phyloP scores from a whole-genome alignment of 148 eudicot species.

The Fagopyrum homotropicum region DNA sequence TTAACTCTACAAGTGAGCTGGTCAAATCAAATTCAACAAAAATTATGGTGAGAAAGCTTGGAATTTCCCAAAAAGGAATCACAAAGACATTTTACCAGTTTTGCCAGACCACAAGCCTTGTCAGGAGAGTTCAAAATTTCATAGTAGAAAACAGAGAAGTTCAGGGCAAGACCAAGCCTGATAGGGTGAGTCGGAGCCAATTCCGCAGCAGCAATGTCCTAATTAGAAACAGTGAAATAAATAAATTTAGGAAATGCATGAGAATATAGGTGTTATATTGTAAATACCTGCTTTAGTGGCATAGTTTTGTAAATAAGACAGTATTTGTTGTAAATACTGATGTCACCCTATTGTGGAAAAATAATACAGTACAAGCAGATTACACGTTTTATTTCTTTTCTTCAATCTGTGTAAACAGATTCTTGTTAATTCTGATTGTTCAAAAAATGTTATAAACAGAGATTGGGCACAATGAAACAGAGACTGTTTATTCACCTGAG shows the following conservation, averaged over 20 bases:
- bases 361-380: too few species aligned
- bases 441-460: neutral
- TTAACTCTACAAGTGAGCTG: neutral
- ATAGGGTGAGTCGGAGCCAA: constrained; percentile 44
- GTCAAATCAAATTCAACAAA: neutral
- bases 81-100: constrained; percentile 24
- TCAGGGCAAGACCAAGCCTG: constrained; percentile 46
- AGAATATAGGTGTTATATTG: too few species aligned
- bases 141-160: constrained; percentile 48
- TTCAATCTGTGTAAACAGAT: too few species aligned
- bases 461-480: neutral
- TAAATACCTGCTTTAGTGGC: too few species aligned
- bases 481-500: constrained; percentile 24
- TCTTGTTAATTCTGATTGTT: too few species aligned
- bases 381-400: too few species aligned
- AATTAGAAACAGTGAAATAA: neutral
- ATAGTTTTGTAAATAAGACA: too few species aligned
- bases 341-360: too few species aligned
- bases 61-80: neutral
- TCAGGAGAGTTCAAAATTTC: constrained; percentile 48
- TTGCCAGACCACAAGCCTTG: constrained; percentile 43
- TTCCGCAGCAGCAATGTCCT: constrained; percentile 40
- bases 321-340: too few species aligned
- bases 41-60: neutral
- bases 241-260: neutral